Evolutionary conservation across 2,329 filamentous ascomycete species (phyloP), one percentile per base, ranked within the genome.

Genomic region (Cercospora sp.): DNA sequence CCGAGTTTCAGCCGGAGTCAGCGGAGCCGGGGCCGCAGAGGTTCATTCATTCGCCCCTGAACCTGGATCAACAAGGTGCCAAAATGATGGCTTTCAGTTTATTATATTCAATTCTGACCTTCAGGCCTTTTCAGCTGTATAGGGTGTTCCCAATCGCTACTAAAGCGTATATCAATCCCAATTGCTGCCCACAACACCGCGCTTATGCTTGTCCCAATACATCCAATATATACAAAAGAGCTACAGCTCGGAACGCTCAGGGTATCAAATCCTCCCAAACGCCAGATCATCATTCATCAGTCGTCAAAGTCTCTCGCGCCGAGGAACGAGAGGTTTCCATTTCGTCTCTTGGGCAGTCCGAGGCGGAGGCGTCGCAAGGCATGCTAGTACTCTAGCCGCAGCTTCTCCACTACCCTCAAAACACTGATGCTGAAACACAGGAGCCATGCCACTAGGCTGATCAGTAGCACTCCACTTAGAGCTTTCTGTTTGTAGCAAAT

Each of bases 381-480:
- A 36, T 64, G 59, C 69, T 71, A 71, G 48, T 71, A 67, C 33
- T 71, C 69, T 53, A 71, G 67, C 30, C 68, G 70, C 65, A 79
- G 71, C 69, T 79, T 79, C 68, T 80, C 78, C 51, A 80, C 78
- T 8, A 80, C 78, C 63, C 78, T 73, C 58, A 80, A 69, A 9
- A 79, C 77, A 80, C 93, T 97, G 67, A 97, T 90, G 60, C 90
- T 88, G 80, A 98, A 96, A 23, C 93, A 97, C 78, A 91, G 85
- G 69, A 94, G 86, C 94, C 94, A 98, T n/a, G 92, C 90, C 68
- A 96, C 84, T 67, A 97, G 84, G 9, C 92, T 92, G 67, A 97
- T 84, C 62, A 96, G 83, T 73, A 97, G 85, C 63, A 96, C 91
- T 7, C 87, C 90, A 51, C 92, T 90, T 70, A 98, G 81, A 3